Conservation (phyloP, 371 early-diverging fungal genomes). For the Zychaea mexicana region DNA sequence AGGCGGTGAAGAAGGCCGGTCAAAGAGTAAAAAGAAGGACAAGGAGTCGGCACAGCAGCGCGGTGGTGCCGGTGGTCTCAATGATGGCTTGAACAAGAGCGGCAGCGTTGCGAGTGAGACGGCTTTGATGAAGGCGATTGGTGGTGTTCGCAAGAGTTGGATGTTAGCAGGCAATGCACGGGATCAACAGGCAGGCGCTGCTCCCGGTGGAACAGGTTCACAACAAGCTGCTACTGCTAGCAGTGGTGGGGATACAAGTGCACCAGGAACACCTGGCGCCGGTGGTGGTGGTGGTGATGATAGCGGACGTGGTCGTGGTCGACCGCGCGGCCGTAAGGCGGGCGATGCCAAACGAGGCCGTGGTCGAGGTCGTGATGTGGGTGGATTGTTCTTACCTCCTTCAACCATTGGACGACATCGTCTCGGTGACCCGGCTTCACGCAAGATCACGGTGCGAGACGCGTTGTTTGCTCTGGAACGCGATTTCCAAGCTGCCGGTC, state of each 20-base stretch:
- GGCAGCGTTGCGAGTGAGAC: slow-evolving; percentile 76
- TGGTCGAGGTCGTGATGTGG: slow-evolving; percentile 15
- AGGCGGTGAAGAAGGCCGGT: slow-evolving; percentile 40
- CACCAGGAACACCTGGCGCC: slow-evolving; percentile 8
- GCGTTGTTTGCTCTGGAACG: slow-evolving; percentile 75
- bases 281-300: not conserved
- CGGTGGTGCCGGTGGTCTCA: slow-evolving; percentile 46
- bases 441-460: slow-evolving; percentile 70
- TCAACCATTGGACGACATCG: slow-evolving; percentile 39
- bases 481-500: slow-evolving; percentile 58
- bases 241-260: not conserved
- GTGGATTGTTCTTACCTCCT: slow-evolving; percentile 37
- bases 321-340: slow-evolving; percentile 28
- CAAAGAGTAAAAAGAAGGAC: slow-evolving; percentile 60
- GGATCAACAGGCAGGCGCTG: slow-evolving; percentile 19
- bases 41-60: slow-evolving; percentile 30
- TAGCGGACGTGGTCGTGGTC: slow-evolving; percentile 38
- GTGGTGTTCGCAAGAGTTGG: slow-evolving; percentile 75
- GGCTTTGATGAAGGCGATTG: slow-evolving; percentile 69
- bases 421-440: slow-evolving; percentile 45
- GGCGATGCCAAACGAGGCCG: slow-evolving; percentile 16
- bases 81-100: slow-evolving; percentile 70
- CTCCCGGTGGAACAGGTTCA: not conserved
- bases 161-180: slow-evolving; percentile 63
- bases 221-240: not conserved